Conservation (phyloP, 2,329 filamentous ascomycete species). For the Talaromyces sp. region DNA sequence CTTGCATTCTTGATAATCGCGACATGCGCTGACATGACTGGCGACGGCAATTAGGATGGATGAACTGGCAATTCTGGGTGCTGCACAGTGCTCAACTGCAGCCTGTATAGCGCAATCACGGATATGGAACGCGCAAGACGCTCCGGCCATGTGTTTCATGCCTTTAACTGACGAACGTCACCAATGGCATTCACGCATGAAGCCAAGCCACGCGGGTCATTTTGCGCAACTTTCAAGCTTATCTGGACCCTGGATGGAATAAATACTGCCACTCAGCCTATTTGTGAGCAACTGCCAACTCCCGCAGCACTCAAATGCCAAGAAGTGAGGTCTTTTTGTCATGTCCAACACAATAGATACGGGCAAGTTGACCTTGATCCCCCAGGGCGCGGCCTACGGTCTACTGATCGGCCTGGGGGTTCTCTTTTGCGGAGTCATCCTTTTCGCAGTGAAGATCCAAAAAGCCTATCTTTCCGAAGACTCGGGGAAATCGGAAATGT, state of each 20-base stretch:
- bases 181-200: background rate
- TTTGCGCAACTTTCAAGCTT: background rate
- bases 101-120: background rate
- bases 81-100: background rate
- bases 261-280: background rate
- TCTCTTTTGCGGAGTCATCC: slow-evolving; percentile 51
- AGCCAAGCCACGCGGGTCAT: background rate
- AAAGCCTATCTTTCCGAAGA: slow-evolving; percentile 34
- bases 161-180: background rate
- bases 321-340: background rate
- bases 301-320: background rate
- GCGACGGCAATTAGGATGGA: background rate
- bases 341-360: slow-evolving; percentile 24
- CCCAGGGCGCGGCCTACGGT: slow-evolving; percentile 45
- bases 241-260: background rate
- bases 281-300: background rate
- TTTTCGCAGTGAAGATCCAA: slow-evolving; percentile 52
- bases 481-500: slow-evolving; percentile 46
- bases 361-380: slow-evolving; percentile 26
- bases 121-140: background rate
- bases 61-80: background rate
- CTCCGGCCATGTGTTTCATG: no score
- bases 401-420: slow-evolving; percentile 54
- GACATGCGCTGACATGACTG: background rate
- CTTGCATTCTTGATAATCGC: no score